These are phyloP conservation scores for Tetrahymena thermophila DNA, from an alignment of 73 alveolate species.

Conservation along the genomic window DNA sequence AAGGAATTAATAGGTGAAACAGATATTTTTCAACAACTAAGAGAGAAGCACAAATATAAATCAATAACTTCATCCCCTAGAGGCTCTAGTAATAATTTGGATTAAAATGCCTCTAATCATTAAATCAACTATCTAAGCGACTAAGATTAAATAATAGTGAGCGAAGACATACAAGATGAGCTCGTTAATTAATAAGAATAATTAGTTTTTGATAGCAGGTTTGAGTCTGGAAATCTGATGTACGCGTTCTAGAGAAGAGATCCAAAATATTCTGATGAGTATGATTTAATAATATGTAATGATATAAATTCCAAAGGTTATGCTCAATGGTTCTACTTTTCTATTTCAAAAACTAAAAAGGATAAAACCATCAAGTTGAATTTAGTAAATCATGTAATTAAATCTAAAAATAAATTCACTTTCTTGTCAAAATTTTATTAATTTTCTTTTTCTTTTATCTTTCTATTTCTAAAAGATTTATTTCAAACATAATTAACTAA, in stretches of 20 bases:
- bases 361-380: not conserved
- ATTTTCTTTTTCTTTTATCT: not conserved
- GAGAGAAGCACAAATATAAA: not conserved
- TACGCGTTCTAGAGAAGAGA: not conserved
- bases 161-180: not conserved
- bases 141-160: not conserved
- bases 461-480: not conserved
- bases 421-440: not conserved
- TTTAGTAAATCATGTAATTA: not conserved
- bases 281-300: constrained; percentile 34
- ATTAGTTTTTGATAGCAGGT: not conserved
- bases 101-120: not conserved
- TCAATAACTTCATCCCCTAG: not conserved
- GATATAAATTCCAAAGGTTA: constrained; percentile 53
- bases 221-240: not conserved
- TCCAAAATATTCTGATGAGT: constrained; percentile 22
- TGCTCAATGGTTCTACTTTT: constrained; percentile 48
- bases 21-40: not conserved
- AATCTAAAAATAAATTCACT: not conserved
- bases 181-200: not conserved
- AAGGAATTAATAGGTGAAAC: not conserved
- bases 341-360: constrained; percentile 18
- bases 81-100: not conserved
- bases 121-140: not conserved
- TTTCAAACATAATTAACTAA: not conserved